Evolutionary conservation across 345 rosid species (phyloP).

Genomic region (Microcos paniculata): DNA sequence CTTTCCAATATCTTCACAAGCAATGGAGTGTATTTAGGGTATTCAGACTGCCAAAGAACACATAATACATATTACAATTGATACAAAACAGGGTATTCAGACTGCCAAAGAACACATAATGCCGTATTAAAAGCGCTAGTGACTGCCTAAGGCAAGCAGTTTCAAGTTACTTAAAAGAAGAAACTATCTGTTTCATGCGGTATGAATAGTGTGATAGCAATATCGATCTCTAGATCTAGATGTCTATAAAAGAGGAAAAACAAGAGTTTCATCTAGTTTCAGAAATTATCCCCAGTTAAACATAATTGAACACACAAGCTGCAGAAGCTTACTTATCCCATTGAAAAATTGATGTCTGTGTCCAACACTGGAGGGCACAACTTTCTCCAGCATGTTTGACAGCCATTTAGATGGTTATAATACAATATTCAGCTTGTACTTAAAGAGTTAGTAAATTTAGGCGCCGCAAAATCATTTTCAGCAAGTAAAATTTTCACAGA

Average conservation of each 20-base stretch:
- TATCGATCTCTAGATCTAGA: neutral
- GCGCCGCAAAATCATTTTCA: neutral
- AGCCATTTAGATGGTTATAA: neutral
- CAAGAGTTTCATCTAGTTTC: neutral
- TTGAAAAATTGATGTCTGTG: neutral
- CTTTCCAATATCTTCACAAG: slow-evolving; percentile 87
- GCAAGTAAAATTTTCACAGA: no score
- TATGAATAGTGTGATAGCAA: neutral
- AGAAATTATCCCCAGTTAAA: neutral
- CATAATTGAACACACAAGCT: neutral
- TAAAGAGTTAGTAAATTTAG: neutral
- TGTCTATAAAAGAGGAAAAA: neutral
- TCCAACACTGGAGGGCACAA: neutral
- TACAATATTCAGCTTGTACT: neutral
- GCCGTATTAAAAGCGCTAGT: slow-evolving; percentile 20
- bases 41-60: slow-evolving; percentile 66
- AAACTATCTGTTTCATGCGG: neutral
- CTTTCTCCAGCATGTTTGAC: neutral
- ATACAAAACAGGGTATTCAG: slow-evolving; percentile 54
- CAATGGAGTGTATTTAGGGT: slow-evolving; percentile 73
- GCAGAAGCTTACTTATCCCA: neutral
- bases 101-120: slow-evolving; percentile 47
- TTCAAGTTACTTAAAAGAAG: neutral
- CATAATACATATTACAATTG: slow-evolving; percentile 25
- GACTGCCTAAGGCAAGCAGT: slow-evolving; percentile 13